Evolutionary conservation across 371 early-diverging fungal species (phyloP).

Genomic region (Rhizopus delemar): DNA sequence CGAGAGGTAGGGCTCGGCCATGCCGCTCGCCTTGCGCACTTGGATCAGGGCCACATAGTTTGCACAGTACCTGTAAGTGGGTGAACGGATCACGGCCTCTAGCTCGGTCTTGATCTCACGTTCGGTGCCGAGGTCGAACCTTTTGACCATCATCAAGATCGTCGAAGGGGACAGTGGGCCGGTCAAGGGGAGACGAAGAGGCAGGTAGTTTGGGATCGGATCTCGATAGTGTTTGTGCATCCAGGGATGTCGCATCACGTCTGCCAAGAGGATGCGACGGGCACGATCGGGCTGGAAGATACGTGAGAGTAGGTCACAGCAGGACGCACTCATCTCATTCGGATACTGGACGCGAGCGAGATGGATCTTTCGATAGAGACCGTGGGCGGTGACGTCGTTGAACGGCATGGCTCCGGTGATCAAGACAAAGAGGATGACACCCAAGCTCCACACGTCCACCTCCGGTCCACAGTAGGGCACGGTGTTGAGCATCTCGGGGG

Average conservation of each 20-base stretch:
- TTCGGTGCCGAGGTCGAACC: slow-evolving; percentile 80
- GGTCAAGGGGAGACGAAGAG: slow-evolving; percentile 63
- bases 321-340: slow-evolving; percentile 78
- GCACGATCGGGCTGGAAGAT: slow-evolving; percentile 72
- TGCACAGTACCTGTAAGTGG: slow-evolving; percentile 27
- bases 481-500: slow-evolving; percentile 90
- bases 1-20: slow-evolving; percentile 38
- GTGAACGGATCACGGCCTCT: slow-evolving; percentile 49
- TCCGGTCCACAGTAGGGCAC: slow-evolving; percentile 89
- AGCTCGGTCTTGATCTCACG: slow-evolving; percentile 62
- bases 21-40: slow-evolving; percentile 35
- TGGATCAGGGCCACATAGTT: slow-evolving; percentile 18
- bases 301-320: slow-evolving; percentile 73
- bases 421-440: slow-evolving; percentile 91
- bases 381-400: slow-evolving; percentile 60
- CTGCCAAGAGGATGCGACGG: slow-evolving; percentile 71
- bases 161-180: slow-evolving; percentile 67
- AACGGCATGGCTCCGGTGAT: slow-evolving; percentile 94
- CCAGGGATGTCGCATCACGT: slow-evolving; percentile 80
- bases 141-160: slow-evolving; percentile 68
- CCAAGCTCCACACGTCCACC: slow-evolving; percentile 94
- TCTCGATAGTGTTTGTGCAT: slow-evolving; percentile 45
- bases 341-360: slow-evolving; percentile 66
- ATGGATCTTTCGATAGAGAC: not conserved
- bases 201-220: slow-evolving; percentile 65